Conservation (phyloP, 176 grass and related monocot species). For the Oropetium thomaeum region DNA sequence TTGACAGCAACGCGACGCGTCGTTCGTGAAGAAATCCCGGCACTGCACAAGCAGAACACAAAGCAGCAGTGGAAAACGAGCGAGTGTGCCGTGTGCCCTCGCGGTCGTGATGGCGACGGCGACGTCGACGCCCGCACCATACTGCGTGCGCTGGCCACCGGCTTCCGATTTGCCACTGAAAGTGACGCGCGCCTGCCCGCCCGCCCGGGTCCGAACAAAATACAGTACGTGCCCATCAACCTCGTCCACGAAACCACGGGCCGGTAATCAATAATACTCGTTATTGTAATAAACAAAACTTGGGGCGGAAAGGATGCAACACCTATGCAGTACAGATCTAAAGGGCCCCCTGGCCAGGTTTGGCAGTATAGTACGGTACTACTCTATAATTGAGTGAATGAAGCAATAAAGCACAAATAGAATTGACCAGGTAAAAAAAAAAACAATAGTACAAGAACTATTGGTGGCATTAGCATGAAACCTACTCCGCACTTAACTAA, state of each 20-base stretch:
- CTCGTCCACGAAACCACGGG: slow-evolving; percentile 16
- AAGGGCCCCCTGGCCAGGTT: not conserved
- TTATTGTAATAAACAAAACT: not conserved
- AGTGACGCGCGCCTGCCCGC: no score
- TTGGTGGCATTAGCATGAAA: slow-evolving; percentile 24
- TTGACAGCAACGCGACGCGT: slow-evolving; percentile 10
- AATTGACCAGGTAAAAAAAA: slow-evolving; percentile 4
- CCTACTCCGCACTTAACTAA: slow-evolving; percentile 19
- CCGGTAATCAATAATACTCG: not conserved
- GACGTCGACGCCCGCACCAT: slow-evolving; percentile 14
- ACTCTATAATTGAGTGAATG: not conserved
- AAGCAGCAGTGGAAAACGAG: not conserved
- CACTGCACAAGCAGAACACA: not conserved
- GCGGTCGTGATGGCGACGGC: not conserved
- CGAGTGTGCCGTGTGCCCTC: not conserved
- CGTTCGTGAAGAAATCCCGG: not conserved
- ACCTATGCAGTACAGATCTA: not conserved
- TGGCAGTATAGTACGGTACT: no score
- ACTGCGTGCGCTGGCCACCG: slow-evolving; percentile 22
- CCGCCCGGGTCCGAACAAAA: not conserved
- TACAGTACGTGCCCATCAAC: slow-evolving; percentile 1
- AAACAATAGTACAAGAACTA: slow-evolving; percentile 18
- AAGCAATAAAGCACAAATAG: slow-evolving; percentile 3
- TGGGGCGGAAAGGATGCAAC: not conserved
- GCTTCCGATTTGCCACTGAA: slow-evolving; percentile 4